Conservation (phyloP, 352 stramenopile genomes). For the Pythium periplocum region DNA sequence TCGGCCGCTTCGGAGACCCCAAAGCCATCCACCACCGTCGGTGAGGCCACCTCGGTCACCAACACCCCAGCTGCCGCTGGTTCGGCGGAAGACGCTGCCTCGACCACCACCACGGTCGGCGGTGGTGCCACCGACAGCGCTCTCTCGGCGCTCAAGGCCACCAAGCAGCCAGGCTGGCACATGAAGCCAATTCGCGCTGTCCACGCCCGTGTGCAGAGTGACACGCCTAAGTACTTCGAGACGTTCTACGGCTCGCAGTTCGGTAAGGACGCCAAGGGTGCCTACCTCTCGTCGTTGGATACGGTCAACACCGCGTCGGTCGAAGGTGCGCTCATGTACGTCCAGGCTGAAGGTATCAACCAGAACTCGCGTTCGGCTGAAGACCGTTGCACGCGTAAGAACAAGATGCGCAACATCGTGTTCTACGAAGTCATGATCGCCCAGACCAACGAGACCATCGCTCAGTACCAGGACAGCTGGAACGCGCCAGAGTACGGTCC, state of each 20-base stretch:
- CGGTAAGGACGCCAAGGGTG: constrained; percentile 4
- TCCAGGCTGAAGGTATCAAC: constrained; percentile 27
- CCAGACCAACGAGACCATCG: constrained; percentile 25
- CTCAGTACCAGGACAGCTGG: constrained; percentile 17
- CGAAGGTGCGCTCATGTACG: constrained; percentile 21
- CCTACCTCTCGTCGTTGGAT: constrained; percentile 15
- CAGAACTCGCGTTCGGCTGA: constrained; percentile 5
- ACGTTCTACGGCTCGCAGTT: constrained; percentile 19
- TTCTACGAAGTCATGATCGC: constrained; percentile 32
- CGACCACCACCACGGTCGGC: constrained; percentile 6
- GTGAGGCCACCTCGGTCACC: neutral
- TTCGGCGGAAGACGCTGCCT: neutral
- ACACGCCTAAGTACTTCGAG: constrained; percentile 17
- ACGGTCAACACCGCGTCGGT: constrained; percentile 26
- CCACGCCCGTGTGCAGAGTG: constrained; percentile 17
- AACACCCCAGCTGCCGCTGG: neutral
- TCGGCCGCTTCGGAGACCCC: neutral
- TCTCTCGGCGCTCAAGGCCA: constrained; percentile 21
- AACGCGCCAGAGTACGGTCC: constrained; percentile 20
- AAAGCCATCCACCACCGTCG: neutral
- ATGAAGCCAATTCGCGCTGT: constrained; percentile 21
- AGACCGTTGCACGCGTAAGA: constrained; percentile 29
- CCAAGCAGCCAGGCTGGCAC: constrained; percentile 20
- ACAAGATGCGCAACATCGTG: constrained; percentile 37
- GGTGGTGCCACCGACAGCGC: neutral